Base-by-base conservation (phyloP, 2,329 filamentous ascomycete species). In the Diaporthe ilicicola region DNA sequence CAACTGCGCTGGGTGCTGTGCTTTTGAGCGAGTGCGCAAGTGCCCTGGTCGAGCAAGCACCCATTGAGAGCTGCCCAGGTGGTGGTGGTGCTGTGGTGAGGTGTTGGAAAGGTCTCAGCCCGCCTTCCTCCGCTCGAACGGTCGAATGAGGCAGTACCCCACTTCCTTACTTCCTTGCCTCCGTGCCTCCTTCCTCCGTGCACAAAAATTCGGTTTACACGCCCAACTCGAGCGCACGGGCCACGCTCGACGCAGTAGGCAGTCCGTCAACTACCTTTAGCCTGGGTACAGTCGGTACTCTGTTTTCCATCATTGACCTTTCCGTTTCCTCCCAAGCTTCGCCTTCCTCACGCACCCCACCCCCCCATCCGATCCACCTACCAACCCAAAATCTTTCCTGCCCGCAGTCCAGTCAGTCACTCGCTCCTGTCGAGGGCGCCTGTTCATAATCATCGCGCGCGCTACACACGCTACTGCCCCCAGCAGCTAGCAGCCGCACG, bases 311-410 rank as follows among this genome's bases (percentile, higher is more conserved):
- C 42, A 59, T 42, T 50, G 71, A 68, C 68, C 56, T 67, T 72
- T 70, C 70, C 70, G 54, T 42, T 72, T 70, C 69, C 67, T 54
- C 62, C 27, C 53, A 69, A 65, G 70, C 50, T 48, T 48, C 55
- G 50, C 24, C 44, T 27, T 54, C 44, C 44, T 32, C 34, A 48
- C 39, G 39, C 24, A 9, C 32, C 4, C 32, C n/a, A n/a, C 4
- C 39, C 61, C 62, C 34, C 61, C 66, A 71, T 42, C 50, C 53
- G 46, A 62, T 50, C 50, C 42, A 65, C 70, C 70, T 67, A 53
- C 39, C 65, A 56, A 32, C 15, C 65, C 53, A 59, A 34, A 59
- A 37, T 64, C 59, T 64, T 51, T 32, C 42, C 44, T 68, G 22
- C 32, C 37, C 66, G 39, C 42, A n/a, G 34, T 15, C 53, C 24